Evolutionary conservation across 2,329 filamentous ascomycete species (phyloP).

Genomic region (Botryotinia globosa): DNA sequence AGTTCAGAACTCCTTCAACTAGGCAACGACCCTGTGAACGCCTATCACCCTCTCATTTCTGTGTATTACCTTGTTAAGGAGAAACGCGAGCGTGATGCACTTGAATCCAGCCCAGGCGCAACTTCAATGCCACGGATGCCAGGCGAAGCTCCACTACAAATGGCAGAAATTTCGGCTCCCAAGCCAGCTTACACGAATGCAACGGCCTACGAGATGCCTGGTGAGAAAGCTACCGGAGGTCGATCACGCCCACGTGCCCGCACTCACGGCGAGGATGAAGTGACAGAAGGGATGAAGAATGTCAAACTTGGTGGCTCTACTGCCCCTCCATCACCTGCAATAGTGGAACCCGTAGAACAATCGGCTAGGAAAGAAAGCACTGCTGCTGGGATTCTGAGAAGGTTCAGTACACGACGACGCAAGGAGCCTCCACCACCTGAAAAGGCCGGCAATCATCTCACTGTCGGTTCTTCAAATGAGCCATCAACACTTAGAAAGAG

Average conservation of each 20-base stretch:
- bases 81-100: conserved; percentile 77
- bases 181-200: conserved; percentile 87
- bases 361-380: conserved; percentile 81
- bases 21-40: conserved; percentile 85
- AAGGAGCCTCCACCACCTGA: conserved; percentile 55
- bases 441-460: conserved; percentile 62
- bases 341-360: conserved; percentile 57
- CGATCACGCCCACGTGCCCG: conserved; percentile 80
- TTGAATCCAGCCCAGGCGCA: conserved; percentile 57
- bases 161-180: conserved; percentile 76
- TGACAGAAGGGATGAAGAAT: conserved; percentile 69
- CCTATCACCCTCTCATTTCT: conserved; percentile 86
- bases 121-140: conserved; percentile 54
- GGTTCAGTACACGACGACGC: conserved; percentile 84
- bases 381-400: conserved; percentile 76
- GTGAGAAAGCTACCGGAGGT: conserved; percentile 81
- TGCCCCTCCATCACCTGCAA: conserved; percentile 46
- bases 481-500: conserved; percentile 72
- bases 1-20: conserved; percentile 82
- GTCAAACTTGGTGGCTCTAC: conserved; percentile 53
- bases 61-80: conserved; percentile 96
- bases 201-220: conserved; percentile 80
- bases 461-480: conserved; percentile 75
- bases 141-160: conserved; percentile 51
- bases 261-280: conserved; percentile 93